These are phyloP conservation scores for Trichosporon sp. DNA, from an alignment of 1,284 basidiomycete species.

Conservation along the genomic window DNA sequence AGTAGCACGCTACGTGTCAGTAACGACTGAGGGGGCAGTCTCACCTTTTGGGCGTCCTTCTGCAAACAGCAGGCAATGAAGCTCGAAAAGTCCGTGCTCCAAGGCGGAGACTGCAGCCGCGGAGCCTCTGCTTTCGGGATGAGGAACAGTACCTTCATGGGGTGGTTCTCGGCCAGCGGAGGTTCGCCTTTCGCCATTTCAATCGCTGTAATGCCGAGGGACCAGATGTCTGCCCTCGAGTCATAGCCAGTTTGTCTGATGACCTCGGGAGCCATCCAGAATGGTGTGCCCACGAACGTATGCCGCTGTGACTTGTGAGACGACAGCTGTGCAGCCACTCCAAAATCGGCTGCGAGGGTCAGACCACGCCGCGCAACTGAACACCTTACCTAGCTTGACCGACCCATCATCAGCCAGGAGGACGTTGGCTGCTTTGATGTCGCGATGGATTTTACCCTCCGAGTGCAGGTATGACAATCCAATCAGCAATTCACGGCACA, in stretches of 20 bases:
- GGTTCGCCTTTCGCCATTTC: slow-evolving; percentile 95
- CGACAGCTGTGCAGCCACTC: slow-evolving; percentile 88
- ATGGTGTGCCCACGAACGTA: slow-evolving; percentile 92
- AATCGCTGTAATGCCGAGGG: slow-evolving; percentile 88
- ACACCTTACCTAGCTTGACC: slow-evolving; percentile 73
- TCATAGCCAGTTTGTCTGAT: slow-evolving; percentile 98
- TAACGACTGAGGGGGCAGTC: slow-evolving; percentile 27
- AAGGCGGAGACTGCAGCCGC: slow-evolving; percentile 63
- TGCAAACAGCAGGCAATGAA: slow-evolving; percentile 89
- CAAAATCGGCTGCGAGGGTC: slow-evolving; percentile 74
- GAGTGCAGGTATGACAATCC: slow-evolving; percentile 92
- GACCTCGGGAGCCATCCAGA: slow-evolving; percentile 99
- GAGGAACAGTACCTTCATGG: slow-evolving; percentile 86
- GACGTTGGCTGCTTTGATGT: slow-evolving; percentile 98
- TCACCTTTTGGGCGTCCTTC: slow-evolving; percentile 79
- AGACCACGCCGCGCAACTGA: neutral
- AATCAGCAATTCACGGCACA: slow-evolving; percentile 89
- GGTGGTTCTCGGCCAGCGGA: slow-evolving; percentile 83
- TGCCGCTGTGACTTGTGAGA: slow-evolving; percentile 88
- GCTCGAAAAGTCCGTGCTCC: slow-evolving; percentile 84
- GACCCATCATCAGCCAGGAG: slow-evolving; percentile 84
- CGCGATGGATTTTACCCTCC: slow-evolving; percentile 94
- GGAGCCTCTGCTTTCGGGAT: slow-evolving; percentile 90
- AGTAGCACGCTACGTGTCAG: slow-evolving; percentile 69
- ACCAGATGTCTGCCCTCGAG: slow-evolving; percentile 95